Evolutionary conservation across 2,329 filamentous ascomycete genomes (phyloP), one percentile per base, ranked within the genome.

Genomic region (Ascochyta koolunga): DNA sequence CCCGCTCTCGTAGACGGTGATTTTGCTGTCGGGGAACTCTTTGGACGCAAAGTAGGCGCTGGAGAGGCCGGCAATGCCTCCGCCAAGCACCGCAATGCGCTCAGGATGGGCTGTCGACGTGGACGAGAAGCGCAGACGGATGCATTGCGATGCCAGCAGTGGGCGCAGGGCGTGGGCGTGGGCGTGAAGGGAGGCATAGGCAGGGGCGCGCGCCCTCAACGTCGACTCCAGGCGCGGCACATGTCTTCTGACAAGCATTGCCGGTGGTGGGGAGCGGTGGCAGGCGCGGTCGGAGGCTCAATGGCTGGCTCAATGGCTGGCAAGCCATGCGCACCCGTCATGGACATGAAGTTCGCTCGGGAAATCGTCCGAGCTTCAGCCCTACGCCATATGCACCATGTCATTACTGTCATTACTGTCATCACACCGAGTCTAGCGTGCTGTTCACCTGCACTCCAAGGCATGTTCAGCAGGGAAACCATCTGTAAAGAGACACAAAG

Each of bases 1-100:
- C 24, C 80, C 83, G 18, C 83, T 83, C 73, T 99, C 95, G 74
- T 91, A 96, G 9, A 99, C 70, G 0, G 90, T 95, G 66, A 99
- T 86, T 45, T 86, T 85, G 29, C 86, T 82, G 50, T 82, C 80
- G 4, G 87, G 85, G n/a, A 89, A 82, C 65, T 87, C 80, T 61
- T 85, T 84, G 11, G 86, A 81, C 38, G 96, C 80, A 73, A 90
- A 92, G 78, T 90, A 91, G 9, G 82, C 81, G 37, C 80, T 78
- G 15, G 79, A 72, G 24, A 83, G 75, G 32, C 82, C 82, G 16
- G 80, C 77, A 22, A 82, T 79, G 21, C 82, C 81, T 7, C 78
- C 80, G 33, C 82, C 82, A 39, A 84, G 71, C 49, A 84, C 78
- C 59, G 82, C 76, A 55, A 81, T 74, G 51, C 78, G 61, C 49